A percentile compares a stretch with the other conserved stretches of the same genome.
Evolutionary conservation across 441 rosid genomes (phyloP).

Genomic region (Gossypium gossypioides): DNA sequence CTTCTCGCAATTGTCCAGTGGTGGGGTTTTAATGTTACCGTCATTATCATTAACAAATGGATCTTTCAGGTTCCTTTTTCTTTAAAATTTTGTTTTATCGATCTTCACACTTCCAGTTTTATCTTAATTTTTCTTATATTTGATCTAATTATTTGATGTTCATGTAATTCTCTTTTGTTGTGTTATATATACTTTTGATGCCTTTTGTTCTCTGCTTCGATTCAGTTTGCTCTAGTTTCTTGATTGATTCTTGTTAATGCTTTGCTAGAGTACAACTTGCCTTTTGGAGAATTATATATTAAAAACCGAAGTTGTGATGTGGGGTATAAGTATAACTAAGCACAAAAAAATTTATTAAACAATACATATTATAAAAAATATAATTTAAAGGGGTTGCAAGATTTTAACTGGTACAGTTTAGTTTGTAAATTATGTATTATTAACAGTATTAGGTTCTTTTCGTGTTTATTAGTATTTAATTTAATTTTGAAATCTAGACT

Average conservation of each 20-base stretch:
- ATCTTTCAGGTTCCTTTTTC: conserved; percentile 75
- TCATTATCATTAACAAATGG: conserved; percentile 97
- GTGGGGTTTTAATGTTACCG: conserved; percentile 96
- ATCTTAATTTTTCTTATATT: conserved; percentile 6
- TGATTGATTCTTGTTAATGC: neutral
- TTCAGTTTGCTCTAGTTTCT: neutral
- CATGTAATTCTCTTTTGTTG: neutral
- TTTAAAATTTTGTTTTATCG: neutral
- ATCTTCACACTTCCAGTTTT: conserved; percentile 4
- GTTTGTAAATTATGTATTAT: neutral
- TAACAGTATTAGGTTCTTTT: neutral
- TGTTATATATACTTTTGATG: neutral
- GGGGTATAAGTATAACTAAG: neutral
- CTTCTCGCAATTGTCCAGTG: conserved; percentile 84
- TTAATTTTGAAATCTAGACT: neutral
- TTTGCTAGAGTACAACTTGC: neutral
- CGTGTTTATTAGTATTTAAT: neutral
- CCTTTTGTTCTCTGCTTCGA: neutral
- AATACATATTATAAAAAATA: neutral
- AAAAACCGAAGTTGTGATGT: neutral
- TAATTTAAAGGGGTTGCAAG: neutral
- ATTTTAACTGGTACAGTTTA: neutral
- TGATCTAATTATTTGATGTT: neutral
- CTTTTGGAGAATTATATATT: neutral
- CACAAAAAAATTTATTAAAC: neutral